Percentiles rank a stretch among this genome's conserved stretches.
Conservation (phyloP, 108 stramenopile species). For the Skeletonema marinoi region DNA sequence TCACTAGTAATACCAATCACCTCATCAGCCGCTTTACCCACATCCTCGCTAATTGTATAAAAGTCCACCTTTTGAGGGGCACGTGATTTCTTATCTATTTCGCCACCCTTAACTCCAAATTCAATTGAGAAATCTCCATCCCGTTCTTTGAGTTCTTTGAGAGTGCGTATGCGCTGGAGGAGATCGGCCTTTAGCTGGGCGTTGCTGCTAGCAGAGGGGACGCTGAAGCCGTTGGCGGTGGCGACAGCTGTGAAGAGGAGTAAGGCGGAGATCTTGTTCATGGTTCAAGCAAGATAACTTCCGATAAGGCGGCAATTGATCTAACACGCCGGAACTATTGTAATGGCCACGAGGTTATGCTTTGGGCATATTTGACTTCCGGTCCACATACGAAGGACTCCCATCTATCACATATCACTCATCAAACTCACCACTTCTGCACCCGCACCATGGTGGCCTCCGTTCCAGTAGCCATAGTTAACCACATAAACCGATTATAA, state of each 20-base stretch:
- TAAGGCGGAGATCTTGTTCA: not conserved
- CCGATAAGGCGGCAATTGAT: too few relatives aligned
- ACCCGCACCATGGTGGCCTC: too few relatives aligned
- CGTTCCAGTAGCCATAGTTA: too few relatives aligned
- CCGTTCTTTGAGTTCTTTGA: conserved; percentile 50
- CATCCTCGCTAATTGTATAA: conserved; percentile 53
- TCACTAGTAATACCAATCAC: conserved; percentile 34
- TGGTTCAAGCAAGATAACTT: too few relatives aligned
- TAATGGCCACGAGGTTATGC: too few relatives aligned
- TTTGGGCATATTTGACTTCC: too few relatives aligned
- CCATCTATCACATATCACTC: too few relatives aligned
- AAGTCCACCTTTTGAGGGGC: conserved; percentile 65
- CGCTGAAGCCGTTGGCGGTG: not conserved
- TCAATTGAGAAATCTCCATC: conserved; percentile 61
- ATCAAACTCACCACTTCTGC: too few relatives aligned
- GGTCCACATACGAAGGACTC: too few relatives aligned
- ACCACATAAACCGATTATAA: too few relatives aligned
- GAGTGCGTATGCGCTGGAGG: conserved; percentile 28
- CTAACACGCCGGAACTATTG: too few relatives aligned
- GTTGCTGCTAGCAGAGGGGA: not conserved
- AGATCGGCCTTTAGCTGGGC: conserved; percentile 33
- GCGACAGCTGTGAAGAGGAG: not conserved
- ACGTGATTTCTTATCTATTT: conserved; percentile 52
- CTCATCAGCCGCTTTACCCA: conserved; percentile 55
- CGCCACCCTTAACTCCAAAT: conserved; percentile 68